Conservation (phyloP, 139 green algal genomes). For the Dunaliella sp. region DNA sequence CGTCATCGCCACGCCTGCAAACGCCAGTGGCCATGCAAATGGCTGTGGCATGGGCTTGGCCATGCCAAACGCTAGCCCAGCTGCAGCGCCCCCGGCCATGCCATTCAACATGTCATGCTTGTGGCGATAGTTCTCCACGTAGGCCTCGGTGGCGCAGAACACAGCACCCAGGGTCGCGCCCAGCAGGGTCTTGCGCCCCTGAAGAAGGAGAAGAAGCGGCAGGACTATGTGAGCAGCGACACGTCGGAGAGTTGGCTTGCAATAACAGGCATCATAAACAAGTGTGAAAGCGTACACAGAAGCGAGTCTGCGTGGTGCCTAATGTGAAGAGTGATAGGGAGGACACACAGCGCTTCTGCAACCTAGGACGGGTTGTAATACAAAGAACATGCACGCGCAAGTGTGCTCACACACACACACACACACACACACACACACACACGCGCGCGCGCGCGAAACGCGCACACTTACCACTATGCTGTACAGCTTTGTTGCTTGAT, state of each 20-base stretch:
- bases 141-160: constrained; percentile 39
- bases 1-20: constrained; percentile 3
- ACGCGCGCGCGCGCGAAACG: not conserved
- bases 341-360: no score
- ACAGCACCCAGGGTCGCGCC: constrained; percentile 28
- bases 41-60: constrained; percentile 37
- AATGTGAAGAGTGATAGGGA: no score
- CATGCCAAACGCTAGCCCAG: constrained; percentile 29
- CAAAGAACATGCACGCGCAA: not conserved
- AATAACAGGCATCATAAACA: not conserved
- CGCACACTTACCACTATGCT: constrained; percentile 19
- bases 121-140: constrained; percentile 23
- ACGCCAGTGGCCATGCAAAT: constrained; percentile 40
- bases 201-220: no score
- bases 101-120: constrained; percentile 41
- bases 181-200: constrained; percentile 24
- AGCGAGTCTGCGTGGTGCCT: no score
- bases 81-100: constrained; percentile 30
- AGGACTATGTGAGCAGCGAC: not conserved
- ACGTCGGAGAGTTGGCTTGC: not conserved
- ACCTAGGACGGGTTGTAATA: no score
- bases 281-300: not conserved
- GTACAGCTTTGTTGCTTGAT: constrained; percentile 26
- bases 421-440: not conserved
- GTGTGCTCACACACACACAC: not conserved